A percentile compares a stretch with the other conserved stretches of the same genome.
These are phyloP conservation scores for Cornus kousa DNA, from an alignment of 148 eudicot species.

Conservation along the genomic window DNA sequence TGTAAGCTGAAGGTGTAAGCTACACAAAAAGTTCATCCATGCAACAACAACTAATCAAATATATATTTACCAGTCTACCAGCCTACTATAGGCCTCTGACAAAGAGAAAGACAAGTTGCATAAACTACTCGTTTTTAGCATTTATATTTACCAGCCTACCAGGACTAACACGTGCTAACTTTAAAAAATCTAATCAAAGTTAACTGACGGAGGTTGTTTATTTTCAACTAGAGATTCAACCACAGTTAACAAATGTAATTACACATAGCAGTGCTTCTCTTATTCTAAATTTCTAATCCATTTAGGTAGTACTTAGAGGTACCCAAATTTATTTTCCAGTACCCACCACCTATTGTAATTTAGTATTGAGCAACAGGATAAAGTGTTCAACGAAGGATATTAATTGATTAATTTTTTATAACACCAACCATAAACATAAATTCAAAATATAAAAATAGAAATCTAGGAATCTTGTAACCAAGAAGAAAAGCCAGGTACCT, in stretches of 20 bases:
- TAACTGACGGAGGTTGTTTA: not conserved
- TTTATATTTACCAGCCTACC: not conserved
- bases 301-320: not conserved
- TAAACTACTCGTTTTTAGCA: not conserved
- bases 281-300: not conserved
- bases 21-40: not conserved
- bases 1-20: not conserved
- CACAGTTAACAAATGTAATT: not conserved
- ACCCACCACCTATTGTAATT: not conserved
- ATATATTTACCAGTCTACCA: not conserved
- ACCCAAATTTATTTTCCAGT: too few species aligned
- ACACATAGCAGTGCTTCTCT: not conserved
- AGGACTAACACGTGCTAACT: not conserved
- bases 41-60: not conserved
- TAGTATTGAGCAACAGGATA: not conserved
- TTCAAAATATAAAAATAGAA: not conserved
- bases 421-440: not conserved
- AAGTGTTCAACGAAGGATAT: not conserved
- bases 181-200: not conserved
- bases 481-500: constrained; percentile 44
- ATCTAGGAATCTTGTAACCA: not conserved
- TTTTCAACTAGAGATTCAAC: not conserved
- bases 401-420: not conserved
- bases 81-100: not conserved
- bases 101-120: not conserved